Evolutionary conservation across 2,329 filamentous ascomycete species (phyloP).

Genomic region (Didymella lethalis): DNA sequence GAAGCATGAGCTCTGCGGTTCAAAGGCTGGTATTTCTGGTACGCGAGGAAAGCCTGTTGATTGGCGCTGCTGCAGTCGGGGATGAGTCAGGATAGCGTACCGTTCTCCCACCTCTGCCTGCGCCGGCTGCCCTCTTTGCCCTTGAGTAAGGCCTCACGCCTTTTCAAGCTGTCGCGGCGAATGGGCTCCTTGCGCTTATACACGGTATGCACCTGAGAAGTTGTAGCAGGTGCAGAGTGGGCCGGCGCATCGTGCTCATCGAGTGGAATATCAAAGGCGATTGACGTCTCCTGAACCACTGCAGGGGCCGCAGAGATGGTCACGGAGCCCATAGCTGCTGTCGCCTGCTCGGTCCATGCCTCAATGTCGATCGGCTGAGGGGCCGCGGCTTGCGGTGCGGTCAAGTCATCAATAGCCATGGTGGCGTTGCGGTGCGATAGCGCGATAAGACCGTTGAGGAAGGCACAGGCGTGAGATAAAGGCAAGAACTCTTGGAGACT

Average conservation of each 20-base stretch:
- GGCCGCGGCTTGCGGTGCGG: slow-evolving; percentile 31
- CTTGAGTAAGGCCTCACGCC: slow-evolving; percentile 79
- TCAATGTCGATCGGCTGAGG: slow-evolving; percentile 53
- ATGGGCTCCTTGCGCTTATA: slow-evolving; percentile 63
- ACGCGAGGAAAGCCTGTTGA: neutral
- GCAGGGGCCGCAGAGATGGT: slow-evolving; percentile 48
- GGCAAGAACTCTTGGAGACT: neutral
- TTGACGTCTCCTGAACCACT: slow-evolving; percentile 61
- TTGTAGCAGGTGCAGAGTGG: slow-evolving; percentile 42
- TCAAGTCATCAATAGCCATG: slow-evolving; percentile 47
- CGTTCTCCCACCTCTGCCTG: slow-evolving; percentile 93
- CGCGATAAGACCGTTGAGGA: slow-evolving; percentile 6
- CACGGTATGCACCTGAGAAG: slow-evolving; percentile 56
- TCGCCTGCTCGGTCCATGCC: slow-evolving; percentile 59
- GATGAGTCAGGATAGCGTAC: slow-evolving; percentile 55
- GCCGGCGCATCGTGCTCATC: slow-evolving; percentile 61
- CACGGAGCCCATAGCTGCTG: slow-evolving; percentile 53
- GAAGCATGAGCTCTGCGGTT: neutral
- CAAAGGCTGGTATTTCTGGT: too few relatives aligned
- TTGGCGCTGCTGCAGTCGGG: neutral
- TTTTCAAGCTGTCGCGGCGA: slow-evolving; percentile 67
- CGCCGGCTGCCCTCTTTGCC: slow-evolving; percentile 90
- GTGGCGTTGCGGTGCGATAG: slow-evolving; percentile 27
- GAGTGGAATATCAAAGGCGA: slow-evolving; percentile 76
- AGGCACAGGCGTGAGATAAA: neutral